Base-by-base conservation (phyloP, 352 stramenopile species). In the Pythium oligandrum region DNA sequence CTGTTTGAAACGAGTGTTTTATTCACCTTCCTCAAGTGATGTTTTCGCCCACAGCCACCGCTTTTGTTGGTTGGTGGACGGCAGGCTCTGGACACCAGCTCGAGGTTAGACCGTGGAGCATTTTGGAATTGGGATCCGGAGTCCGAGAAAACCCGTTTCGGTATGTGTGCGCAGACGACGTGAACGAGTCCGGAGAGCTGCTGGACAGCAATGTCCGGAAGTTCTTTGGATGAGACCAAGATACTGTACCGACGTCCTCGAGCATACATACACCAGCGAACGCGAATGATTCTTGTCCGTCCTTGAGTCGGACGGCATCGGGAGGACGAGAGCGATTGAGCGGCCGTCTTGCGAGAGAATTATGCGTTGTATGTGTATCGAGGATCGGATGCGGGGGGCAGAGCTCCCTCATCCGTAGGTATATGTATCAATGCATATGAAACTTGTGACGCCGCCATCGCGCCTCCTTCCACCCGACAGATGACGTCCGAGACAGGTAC, bases 121-220 rank as follows among this genome's bases (percentile, higher is more conserved):
- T 74, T 89, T 87, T 87, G 78, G 78, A 88, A 85, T 90, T 85
- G 78, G 76, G 82, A 86, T 77, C 78, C 67, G 58, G 65, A 76
- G 70, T 73, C 61, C 56, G 53, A 34, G 51, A 66, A 55, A 59
- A 44, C 73, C 44, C 68, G 67, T 77, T 73, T 82, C 76, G 78
- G 78, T 90, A 90, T 90, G 78, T 87, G 55, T 55, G 40, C 42
- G 40, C 30, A 26, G 37, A 12, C 46, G 46, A 4, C 11, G 40
- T 26, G 11, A 31, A 26, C 17, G 17, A 26, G 17, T 26, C 17
- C 17, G 17, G 17, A 26, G 17, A 26, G 17, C 17, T 26, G 17
- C 17, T 26, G 17, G 17, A 26, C 17, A 26, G 17, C 17, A 26
- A 26, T 26, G 17, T 26, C 17, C 17, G 17, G 17, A 26, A 26